phyloP scores from a whole-genome alignment of 352 stramenopile species.

The Phytophthora syringae region DNA sequence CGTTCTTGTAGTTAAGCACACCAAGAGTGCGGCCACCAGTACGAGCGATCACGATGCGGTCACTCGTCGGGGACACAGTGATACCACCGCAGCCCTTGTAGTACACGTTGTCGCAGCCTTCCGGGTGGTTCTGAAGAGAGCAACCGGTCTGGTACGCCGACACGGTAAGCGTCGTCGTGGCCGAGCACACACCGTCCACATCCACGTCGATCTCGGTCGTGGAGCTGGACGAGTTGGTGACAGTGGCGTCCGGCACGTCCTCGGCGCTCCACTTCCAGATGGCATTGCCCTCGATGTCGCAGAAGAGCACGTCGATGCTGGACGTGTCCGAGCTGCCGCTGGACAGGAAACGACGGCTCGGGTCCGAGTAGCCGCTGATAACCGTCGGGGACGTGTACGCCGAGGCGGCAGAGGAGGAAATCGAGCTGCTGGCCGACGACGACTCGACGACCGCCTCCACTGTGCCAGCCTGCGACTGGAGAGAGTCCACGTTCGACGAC shows the following conservation, averaged over 20 bases:
- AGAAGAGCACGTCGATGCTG: constrained; percentile 71
- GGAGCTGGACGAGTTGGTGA: constrained; percentile 43
- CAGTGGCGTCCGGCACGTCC: constrained; percentile 38
- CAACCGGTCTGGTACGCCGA: constrained; percentile 73
- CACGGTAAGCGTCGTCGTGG: constrained; percentile 56
- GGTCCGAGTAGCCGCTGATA: constrained; percentile 44
- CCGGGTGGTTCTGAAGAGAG: constrained; percentile 68
- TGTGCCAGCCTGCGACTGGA: constrained; percentile 58
- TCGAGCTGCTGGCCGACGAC: constrained; percentile 36
- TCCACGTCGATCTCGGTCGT: constrained; percentile 45
- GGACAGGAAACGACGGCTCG: constrained; percentile 49
- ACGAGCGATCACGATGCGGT: constrained; percentile 77
- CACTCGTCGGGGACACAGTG: constrained; percentile 66
- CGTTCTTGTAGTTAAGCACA: constrained; percentile 68
- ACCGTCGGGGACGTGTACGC: constrained; percentile 60
- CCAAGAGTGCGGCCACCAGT: constrained; percentile 78
- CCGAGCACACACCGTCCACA: constrained; percentile 42
- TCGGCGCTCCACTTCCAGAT: constrained; percentile 79
- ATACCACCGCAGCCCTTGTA: constrained; percentile 84
- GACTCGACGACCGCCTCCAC: constrained; percentile 69
- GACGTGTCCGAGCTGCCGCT: constrained; percentile 32
- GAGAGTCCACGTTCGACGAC: constrained; percentile 50
- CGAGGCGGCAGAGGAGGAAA: constrained; percentile 20
- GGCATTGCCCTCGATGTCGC: constrained; percentile 72
- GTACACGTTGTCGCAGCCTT: constrained; percentile 72